phyloP scores from a whole-genome alignment of 495 filamentous ascomycete species.

The Podospora pseudopauciseta region DNA sequence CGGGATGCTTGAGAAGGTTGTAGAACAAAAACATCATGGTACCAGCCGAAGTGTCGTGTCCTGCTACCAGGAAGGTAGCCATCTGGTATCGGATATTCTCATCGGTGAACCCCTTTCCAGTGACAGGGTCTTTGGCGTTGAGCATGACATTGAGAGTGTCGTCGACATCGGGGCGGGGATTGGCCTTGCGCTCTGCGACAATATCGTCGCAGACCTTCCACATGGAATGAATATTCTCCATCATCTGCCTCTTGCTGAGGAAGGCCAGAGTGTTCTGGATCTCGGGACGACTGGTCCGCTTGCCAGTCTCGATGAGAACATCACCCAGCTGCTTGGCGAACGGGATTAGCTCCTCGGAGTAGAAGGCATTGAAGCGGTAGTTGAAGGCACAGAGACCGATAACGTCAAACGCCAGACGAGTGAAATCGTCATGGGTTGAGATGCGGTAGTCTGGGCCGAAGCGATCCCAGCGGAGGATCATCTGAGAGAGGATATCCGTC shows the following conservation, averaged over 20 bases:
- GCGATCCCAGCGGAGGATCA: conserved; percentile 74
- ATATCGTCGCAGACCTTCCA: conserved; percentile 52
- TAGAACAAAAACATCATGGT: conserved; percentile 40
- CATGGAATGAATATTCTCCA: conserved; percentile 50
- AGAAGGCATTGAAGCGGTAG: conserved; percentile 73
- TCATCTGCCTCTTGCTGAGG: conserved; percentile 47
- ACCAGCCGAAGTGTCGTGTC: conserved; percentile 61
- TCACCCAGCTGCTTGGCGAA: conserved; percentile 56
- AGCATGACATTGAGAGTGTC: conserved; percentile 64
- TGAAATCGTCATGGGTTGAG: conserved; percentile 66
- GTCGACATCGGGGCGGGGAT: conserved; percentile 51
- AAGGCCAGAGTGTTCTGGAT: conserved; percentile 46
- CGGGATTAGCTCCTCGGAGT: conserved; percentile 58
- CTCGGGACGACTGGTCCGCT: conserved; percentile 40
- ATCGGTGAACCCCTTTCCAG: conserved; percentile 53
- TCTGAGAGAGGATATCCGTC: conserved; percentile 67
- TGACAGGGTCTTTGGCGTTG: conserved; percentile 54
- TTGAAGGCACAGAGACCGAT: conserved; percentile 72
- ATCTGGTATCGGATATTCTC: conserved; percentile 58
- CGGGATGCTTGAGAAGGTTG: conserved; percentile 35
- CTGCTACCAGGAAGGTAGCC: conserved; percentile 58
- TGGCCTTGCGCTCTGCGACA: conserved; percentile 48
- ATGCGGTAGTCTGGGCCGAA: conserved; percentile 56
- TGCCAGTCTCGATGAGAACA: conserved; percentile 48
- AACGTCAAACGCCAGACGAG: conserved; percentile 68